Evolutionary conservation across 2,329 filamentous ascomycete species (phyloP).

Genomic region (Verruconis gallopava): DNA sequence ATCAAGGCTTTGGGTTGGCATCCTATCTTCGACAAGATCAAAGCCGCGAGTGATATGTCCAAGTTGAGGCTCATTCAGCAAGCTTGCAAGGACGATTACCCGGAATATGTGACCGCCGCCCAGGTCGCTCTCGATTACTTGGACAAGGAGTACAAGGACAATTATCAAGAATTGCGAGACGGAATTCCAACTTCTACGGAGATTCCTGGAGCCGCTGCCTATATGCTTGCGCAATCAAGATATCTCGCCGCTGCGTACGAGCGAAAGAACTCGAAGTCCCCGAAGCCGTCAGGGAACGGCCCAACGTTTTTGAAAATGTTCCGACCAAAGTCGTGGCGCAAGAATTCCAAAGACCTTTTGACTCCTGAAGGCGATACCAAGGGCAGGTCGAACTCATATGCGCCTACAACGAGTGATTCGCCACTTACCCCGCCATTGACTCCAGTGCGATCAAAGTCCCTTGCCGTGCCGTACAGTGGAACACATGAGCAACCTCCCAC

Average conservation of each 20-base stretch:
- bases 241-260: background rate
- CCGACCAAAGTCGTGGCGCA: slow-evolving; percentile 6
- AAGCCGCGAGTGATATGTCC: slow-evolving; percentile 23
- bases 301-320: slow-evolving; percentile 4
- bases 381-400: slow-evolving; percentile 6
- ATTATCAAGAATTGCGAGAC: slow-evolving; percentile 7
- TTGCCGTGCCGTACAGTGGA: background rate
- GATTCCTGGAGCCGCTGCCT: slow-evolving; percentile 5
- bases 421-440: slow-evolving; percentile 5
- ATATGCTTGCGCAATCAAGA: background rate
- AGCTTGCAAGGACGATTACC: slow-evolving; percentile 29
- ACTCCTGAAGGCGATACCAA: background rate
- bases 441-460: slow-evolving; percentile 7
- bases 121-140: slow-evolving; percentile 32
- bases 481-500: background rate
- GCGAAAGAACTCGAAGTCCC: background rate
- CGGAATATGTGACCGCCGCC: slow-evolving; percentile 30
- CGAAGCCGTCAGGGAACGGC: too few species aligned
- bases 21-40: slow-evolving; percentile 21
- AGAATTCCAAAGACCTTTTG: slow-evolving; percentile 2
- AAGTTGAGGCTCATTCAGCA: slow-evolving; percentile 33
- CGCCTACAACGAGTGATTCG: background rate
- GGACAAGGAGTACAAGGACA: slow-evolving; percentile 13
- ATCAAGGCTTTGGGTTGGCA: slow-evolving; percentile 37
- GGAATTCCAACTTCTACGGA: background rate